Evolutionary conservation across 2,329 filamentous ascomycete genomes (phyloP).

Genomic region (Fusarium sp.): DNA sequence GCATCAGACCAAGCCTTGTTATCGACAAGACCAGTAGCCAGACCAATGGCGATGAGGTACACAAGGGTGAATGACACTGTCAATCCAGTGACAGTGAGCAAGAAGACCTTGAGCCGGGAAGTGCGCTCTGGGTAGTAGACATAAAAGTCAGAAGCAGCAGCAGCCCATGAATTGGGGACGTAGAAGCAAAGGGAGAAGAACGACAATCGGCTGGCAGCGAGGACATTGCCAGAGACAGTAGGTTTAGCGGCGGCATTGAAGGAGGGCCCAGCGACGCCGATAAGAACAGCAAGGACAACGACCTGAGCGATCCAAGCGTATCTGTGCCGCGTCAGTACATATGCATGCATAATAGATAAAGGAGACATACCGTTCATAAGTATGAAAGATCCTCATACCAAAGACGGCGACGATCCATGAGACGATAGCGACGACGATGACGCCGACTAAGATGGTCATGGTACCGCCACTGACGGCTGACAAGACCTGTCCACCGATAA

Average conservation of each 20-base stretch:
- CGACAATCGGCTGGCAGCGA: constrained; percentile 66
- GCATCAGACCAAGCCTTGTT: constrained; percentile 60
- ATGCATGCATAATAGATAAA: not conserved
- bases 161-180: constrained; percentile 66
- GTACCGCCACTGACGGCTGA: constrained; percentile 72
- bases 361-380: constrained; percentile 67
- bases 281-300: constrained; percentile 76
- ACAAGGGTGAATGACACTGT: constrained; percentile 69
- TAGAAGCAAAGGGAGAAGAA: constrained; percentile 77
- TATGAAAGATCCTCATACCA: constrained; percentile 65
- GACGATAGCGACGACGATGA: constrained; percentile 80
- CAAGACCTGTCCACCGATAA: constrained; percentile 82
- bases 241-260: constrained; percentile 71
- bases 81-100: constrained; percentile 75
- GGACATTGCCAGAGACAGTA: constrained; percentile 70
- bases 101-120: constrained; percentile 70
- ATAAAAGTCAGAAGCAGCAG: constrained; percentile 81
- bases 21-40: constrained; percentile 61
- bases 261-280: constrained; percentile 70
- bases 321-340: constrained; percentile 30
- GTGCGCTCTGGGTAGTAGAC: constrained; percentile 77
- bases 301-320: constrained; percentile 71
- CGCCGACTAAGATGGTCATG: constrained; percentile 78
- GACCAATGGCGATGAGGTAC: constrained; percentile 70
- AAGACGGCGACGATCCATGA: constrained; percentile 77